Percentiles rank a stretch among this genome's conserved stretches.
Evolutionary conservation across 2,329 filamentous ascomycete species (phyloP).

Genomic region (Fusarium sp.): DNA sequence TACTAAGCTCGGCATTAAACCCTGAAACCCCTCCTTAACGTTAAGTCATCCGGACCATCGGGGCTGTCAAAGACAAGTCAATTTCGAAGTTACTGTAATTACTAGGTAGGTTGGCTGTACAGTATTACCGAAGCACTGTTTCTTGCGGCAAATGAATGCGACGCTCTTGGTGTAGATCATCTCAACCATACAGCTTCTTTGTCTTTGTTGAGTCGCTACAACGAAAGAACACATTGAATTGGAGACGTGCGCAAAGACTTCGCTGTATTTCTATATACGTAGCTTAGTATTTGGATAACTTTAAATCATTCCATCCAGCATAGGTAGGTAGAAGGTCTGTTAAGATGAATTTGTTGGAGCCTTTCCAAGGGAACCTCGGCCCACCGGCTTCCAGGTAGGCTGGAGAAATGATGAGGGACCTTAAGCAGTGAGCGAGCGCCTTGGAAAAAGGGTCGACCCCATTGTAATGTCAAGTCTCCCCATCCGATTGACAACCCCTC

Average conservation of each 20-base stretch:
- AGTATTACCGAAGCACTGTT: not conserved
- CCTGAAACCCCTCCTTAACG: slow-evolving; percentile 24
- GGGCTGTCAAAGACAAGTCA: slow-evolving; percentile 6
- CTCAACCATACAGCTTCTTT: slow-evolving; percentile 2
- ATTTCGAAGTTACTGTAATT: not conserved
- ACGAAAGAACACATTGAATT: not conserved
- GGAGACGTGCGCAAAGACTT: not conserved
- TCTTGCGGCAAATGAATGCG: not conserved
- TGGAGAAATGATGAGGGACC: not conserved
- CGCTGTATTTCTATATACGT: too few species aligned
- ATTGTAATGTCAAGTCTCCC: slow-evolving; percentile 31
- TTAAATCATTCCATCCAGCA: too few species aligned
- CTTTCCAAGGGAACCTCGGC: slow-evolving; percentile 42
- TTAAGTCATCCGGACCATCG: slow-evolving; percentile 28
- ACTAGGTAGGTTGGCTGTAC: not conserved
- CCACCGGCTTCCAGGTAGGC: slow-evolving; percentile 36
- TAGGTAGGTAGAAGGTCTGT: too few species aligned
- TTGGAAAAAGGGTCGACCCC: slow-evolving; percentile 42
- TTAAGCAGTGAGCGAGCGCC: slow-evolving; percentile 18
- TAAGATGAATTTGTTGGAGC: not conserved
- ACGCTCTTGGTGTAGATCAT: not conserved
- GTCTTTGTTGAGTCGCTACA: slow-evolving; percentile 36
- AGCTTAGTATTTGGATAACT: too few species aligned
- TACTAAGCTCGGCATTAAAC: slow-evolving; percentile 36
- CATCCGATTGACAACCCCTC: slow-evolving; percentile 41